phyloP scores from a whole-genome alignment of 1,139 yeast genomes.

The Candida dubliniensis region DNA sequence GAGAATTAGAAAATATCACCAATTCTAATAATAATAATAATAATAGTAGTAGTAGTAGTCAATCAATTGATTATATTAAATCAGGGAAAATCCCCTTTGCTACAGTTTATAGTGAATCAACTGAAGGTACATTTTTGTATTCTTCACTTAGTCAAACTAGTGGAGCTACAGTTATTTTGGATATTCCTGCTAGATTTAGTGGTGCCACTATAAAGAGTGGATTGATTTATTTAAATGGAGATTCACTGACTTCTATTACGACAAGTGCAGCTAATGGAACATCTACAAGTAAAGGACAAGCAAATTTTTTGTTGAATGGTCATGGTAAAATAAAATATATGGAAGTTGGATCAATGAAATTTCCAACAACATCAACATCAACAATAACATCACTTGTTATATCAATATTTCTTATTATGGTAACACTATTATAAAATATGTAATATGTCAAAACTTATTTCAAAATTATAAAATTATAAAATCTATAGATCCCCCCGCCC shows the following conservation, averaged over 20 bases:
- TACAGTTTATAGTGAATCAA: slow-evolving; percentile 12
- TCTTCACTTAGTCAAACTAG: slow-evolving; percentile 15
- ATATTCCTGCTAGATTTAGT: slow-evolving; percentile 38
- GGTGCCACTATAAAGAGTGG: slow-evolving; percentile 35
- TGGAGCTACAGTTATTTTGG: slow-evolving; percentile 17
- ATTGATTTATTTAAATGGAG: slow-evolving; percentile 27
- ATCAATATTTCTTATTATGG: not conserved
- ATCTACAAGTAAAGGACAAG: slow-evolving; percentile 3
- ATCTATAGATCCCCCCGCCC: no score
- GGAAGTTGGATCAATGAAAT: not conserved
- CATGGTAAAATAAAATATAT: not conserved
- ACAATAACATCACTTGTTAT: not conserved
- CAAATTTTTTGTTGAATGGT: not conserved
- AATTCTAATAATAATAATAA: not conserved
- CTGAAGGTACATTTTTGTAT: slow-evolving; percentile 11
- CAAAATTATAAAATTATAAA: no score
- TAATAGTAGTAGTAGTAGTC: not conserved
- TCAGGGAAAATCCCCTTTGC: slow-evolving; percentile 43
- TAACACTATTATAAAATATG: slow-evolving; percentile 4
- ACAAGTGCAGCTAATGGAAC: slow-evolving; percentile 6
- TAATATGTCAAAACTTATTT: not conserved
- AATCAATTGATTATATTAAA: slow-evolving; percentile 28
- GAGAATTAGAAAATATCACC: not conserved
- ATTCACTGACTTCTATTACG: slow-evolving; percentile 2
- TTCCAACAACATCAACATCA: not conserved